Evolutionary conservation across 768 basidiomycete genomes (phyloP), one percentile per base, ranked within the genome.

Genomic region (Dentipellis fragilis): DNA sequence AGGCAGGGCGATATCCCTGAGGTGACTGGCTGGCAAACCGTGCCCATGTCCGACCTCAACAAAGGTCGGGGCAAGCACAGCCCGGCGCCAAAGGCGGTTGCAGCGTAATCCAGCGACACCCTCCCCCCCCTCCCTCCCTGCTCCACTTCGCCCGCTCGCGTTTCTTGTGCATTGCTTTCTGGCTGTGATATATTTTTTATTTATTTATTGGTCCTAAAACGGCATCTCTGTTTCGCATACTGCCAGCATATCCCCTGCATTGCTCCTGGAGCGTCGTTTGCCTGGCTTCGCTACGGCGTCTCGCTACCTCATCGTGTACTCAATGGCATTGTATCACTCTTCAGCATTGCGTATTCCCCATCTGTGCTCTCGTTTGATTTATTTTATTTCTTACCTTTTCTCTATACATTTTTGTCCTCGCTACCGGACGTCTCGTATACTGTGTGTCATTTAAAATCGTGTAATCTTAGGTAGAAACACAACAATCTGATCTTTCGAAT

Each of bases 21-120:
- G 60, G 67, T 70, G 12, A 67, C 69, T 16, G 69, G 70, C 19
- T 71, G 69, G 70, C 70, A 71, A 58, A 59, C 61, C 17, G 64
- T 69, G 16, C 67, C 68, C 40, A 54, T 70, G 54, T 23, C 63
- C 34, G 67, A 67, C 51, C 59, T 67, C 16, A 58, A 64, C 14
- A 50, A 62, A 36, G 54, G 52, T 50, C 51, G 58, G 39, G 55
- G 48, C 34, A 64, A 66, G 60, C 54, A 62, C 38, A 61, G 56
- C 16, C 55, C 60, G 16, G 19, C 61, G 38, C 64, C 61, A 54
- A 62, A 64, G 58, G 56, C 65, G 38, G 60, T 67, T 57, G 64
- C 60, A 35, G 63, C 65, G 49, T 66, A 54, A 60, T 46, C n/a
- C 40, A 12, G 37, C 51, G 35, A 37, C 37, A 29, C 40, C 38